Evolutionary conservation across 2,329 filamentous ascomycete genomes (phyloP).

Genomic region (Colletotrichum spaethianum): DNA sequence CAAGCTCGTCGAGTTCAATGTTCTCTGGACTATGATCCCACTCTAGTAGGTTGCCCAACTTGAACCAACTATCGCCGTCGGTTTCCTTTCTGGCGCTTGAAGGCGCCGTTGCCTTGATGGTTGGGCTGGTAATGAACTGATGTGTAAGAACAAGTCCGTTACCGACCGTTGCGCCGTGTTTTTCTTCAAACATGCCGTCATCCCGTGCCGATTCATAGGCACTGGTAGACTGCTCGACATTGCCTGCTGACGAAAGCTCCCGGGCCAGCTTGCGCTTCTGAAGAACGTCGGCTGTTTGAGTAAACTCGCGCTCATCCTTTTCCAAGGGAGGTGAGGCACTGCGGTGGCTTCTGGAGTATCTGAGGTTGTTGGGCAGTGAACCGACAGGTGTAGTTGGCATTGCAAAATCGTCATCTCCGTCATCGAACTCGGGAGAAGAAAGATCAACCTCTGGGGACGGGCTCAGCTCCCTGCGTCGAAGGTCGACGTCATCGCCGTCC

Average conservation of each 20-base stretch:
- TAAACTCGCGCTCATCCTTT: conserved; percentile 96
- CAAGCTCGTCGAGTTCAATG: conserved; percentile 93
- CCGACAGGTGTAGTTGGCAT: conserved; percentile 75
- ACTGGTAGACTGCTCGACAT: conserved; percentile 51
- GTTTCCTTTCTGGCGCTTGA: conserved; percentile 51
- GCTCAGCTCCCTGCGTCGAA: conserved; percentile 80
- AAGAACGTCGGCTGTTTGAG: conserved; percentile 90
- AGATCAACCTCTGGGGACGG: conserved; percentile 95
- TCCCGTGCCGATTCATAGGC: conserved; percentile 63
- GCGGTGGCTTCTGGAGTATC: conserved; percentile 61
- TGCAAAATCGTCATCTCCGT: conserved; percentile 72
- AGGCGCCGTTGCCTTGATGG: conserved; percentile 63
- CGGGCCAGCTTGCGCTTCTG: conserved; percentile 74
- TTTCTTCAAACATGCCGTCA: conserved; percentile 68
- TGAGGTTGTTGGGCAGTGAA: conserved; percentile 70
- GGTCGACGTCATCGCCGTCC: conserved; percentile 78
- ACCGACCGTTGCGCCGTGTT: conserved; percentile 46
- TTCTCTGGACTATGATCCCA: conserved; percentile 86
- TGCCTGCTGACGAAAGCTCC: conserved; percentile 51
- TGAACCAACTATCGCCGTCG: conserved; percentile 60
- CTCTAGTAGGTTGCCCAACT: conserved; percentile 62
- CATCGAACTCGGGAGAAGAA: conserved; percentile 88
- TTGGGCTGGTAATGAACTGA: conserved; percentile 67
- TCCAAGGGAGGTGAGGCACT: conserved; percentile 91
- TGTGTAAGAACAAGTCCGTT: conserved; percentile 50